Evolutionary conservation across 148 eudicot species (phyloP).

Genomic region (Rhododendron vialii): DNA sequence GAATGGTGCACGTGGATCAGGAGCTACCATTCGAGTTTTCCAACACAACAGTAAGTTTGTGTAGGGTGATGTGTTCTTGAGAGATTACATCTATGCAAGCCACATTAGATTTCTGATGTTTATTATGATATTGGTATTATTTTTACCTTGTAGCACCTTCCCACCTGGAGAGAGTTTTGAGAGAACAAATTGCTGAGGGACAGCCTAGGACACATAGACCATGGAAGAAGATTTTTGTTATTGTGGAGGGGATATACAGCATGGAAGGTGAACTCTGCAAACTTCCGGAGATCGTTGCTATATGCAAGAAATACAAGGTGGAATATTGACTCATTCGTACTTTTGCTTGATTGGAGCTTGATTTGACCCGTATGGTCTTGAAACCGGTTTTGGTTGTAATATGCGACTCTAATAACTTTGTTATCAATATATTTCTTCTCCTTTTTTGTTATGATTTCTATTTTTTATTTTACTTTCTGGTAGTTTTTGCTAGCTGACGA

Average conservation of each 20-base stretch:
- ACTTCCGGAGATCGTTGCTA: conserved; percentile 89
- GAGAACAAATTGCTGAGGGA: conserved; percentile 91
- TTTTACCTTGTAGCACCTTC: conserved; percentile 56
- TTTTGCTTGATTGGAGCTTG: background rate
- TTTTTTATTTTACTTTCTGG: background rate
- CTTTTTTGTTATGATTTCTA: background rate
- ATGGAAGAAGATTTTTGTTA: conserved; percentile 94
- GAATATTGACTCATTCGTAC: background rate
- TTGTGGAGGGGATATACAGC: conserved; percentile 97
- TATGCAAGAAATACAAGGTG: conserved; percentile 98
- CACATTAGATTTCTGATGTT: background rate
- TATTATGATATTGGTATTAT: conserved; percentile 3
- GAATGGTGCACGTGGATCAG: conserved; percentile 98
- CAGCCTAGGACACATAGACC: conserved; percentile 98
- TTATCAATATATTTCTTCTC: background rate
- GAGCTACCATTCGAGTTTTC: conserved; percentile 79
- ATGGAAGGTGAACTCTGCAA: conserved; percentile 99
- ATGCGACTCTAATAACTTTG: background rate
- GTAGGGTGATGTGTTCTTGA: background rate
- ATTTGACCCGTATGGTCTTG: background rate
- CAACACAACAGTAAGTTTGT: conserved; percentile 87
- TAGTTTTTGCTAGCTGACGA: background rate
- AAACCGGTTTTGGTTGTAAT: background rate
- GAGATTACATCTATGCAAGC: background rate
- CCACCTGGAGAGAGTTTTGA: conserved; percentile 77